Conservation (phyloP, 139 green algal genomes). For the Raphidocelis subcapitata region DNA sequence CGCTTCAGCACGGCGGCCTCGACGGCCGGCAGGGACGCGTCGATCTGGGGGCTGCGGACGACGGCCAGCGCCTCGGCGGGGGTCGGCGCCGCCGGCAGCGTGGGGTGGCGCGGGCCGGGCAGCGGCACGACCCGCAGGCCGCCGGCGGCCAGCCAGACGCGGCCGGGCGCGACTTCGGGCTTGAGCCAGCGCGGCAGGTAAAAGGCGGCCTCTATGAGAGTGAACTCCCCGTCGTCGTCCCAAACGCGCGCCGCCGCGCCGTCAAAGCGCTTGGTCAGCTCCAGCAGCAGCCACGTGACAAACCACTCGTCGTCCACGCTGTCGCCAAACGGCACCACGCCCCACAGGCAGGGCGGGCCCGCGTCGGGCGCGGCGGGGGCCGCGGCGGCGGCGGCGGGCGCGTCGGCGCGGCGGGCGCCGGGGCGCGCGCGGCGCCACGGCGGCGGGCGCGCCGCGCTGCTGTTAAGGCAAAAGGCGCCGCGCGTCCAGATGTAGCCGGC, state of each 20-base stretch:
- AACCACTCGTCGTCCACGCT: slow-evolving; percentile 93
- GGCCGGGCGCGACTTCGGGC: slow-evolving; percentile 63
- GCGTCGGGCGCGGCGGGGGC: neutral
- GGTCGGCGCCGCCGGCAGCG: slow-evolving; percentile 41
- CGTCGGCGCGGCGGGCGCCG: neutral
- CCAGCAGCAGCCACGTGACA: slow-evolving; percentile 69
- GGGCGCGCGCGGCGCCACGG: no score
- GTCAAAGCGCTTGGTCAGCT: slow-evolving; percentile 47
- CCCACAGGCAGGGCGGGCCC: slow-evolving; percentile 64
- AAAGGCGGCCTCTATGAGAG: slow-evolving; percentile 93
- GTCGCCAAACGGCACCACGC: slow-evolving; percentile 67
- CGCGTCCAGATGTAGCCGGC: no score
- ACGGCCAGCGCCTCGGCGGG: slow-evolving; percentile 37
- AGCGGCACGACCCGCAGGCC: slow-evolving; percentile 70
- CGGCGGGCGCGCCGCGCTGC: no score
- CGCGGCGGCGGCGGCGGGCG: slow-evolving; percentile 6
- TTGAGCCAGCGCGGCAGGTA: slow-evolving; percentile 80
- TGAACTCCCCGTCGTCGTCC: slow-evolving; percentile 96
- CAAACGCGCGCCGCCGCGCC: slow-evolving; percentile 50
- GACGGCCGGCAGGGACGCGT: no score
- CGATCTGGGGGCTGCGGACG: slow-evolving; percentile 5
- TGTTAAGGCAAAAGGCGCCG: no score
- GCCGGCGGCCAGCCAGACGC: slow-evolving; percentile 72
- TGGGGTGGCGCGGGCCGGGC: slow-evolving; percentile 27
- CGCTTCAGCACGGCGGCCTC: slow-evolving; percentile 16